Evolutionary conservation across 1,284 basidiomycete genomes (phyloP), one percentile per base, ranked within the genome.

Genomic region (Trichosporon faecale): DNA sequence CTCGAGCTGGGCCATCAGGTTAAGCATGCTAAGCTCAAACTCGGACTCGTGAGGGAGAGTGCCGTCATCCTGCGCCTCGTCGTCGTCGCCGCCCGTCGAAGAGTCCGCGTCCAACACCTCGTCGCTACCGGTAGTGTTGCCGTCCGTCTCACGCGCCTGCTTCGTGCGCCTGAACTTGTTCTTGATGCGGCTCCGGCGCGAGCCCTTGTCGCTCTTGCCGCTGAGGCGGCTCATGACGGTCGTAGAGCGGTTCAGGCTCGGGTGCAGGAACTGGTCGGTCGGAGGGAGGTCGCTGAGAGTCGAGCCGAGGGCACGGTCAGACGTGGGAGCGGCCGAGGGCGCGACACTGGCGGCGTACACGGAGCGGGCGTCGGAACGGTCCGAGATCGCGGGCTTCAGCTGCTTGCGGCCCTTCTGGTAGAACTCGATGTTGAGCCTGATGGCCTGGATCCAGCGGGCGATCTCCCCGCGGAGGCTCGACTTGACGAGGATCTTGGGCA

Each of bases 391-490:
- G 16, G 65, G 57, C 14, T 6, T n/a, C 2, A 55, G 23, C 31
- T 27, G 44, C 63, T 61, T 70, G 0, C 70, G 70, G n/a, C 70
- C 68, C 60, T 79, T 76, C 55, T 75, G 77, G 67, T 81, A 83
- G 85, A 88, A 90, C 40, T 93, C 91, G 71, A 94, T 90, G 75
- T 89, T 91, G 77, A 88, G 88, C 29, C 85, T 84, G 64, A 96
- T 87, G 0, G 90, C 90, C 72, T 91, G 89, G 0, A 88, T 88
- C 94, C 94, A 97, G n/a, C 93, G 87, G 2, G 90, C 87, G 2
- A 93, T 92, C 81, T 97, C 94, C 2, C 92, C 91, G 0, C 91
- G 91, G 73, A 95, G 93, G 70, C 91, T 93, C 0, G 94, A 95
- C 74, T 93, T 93, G 80, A 98, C 87, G 79, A 92, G 97, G 88